Conservation (phyloP, 139 green algal species). For the Tetraselmis chui region DNA sequence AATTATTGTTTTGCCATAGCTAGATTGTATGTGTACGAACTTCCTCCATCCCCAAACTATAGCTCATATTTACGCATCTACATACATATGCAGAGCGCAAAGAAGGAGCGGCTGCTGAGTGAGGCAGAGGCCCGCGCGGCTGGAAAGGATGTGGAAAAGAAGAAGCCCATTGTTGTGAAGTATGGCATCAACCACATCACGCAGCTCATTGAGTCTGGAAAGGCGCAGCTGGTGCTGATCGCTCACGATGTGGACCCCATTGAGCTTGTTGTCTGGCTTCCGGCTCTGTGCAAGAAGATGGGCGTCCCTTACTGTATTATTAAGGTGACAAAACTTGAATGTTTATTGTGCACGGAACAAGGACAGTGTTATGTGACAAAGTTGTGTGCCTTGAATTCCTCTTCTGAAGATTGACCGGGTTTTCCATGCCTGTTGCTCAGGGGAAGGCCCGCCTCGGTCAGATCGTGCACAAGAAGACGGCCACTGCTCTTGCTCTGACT, state of each 20-base stretch:
- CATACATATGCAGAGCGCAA: no score
- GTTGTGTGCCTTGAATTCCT: not conserved
- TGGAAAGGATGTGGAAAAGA: constrained; percentile 69
- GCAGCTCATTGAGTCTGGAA: constrained; percentile 84
- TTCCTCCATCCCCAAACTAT: no score
- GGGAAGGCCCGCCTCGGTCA: constrained; percentile 83
- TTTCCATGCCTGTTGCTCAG: constrained; percentile 25
- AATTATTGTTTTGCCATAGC: no score
- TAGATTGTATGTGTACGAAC: no score
- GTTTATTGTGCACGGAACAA: not conserved
- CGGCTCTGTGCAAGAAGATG: constrained; percentile 98
- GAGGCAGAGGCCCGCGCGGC: constrained; percentile 5
- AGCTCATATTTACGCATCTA: no score
- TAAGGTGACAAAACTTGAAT: constrained; percentile 61
- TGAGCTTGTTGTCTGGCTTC: constrained; percentile 98
- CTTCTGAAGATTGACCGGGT: not conserved
- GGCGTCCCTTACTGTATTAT: constrained; percentile 97
- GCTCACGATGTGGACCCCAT: constrained; percentile 98
- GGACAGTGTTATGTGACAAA: not conserved
- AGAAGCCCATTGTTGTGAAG: constrained; percentile 98
- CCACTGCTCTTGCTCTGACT: constrained; percentile 86
- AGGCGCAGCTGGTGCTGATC: constrained; percentile 96
- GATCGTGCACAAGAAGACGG: constrained; percentile 98
- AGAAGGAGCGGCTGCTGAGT: constrained; percentile 6
- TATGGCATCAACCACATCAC: constrained; percentile 99